Percentiles rank a stretch among this genome's conserved stretches.
phyloP scores from a whole-genome alignment of 2,329 filamentous ascomycete species.

The Xylariaceae sp. region DNA sequence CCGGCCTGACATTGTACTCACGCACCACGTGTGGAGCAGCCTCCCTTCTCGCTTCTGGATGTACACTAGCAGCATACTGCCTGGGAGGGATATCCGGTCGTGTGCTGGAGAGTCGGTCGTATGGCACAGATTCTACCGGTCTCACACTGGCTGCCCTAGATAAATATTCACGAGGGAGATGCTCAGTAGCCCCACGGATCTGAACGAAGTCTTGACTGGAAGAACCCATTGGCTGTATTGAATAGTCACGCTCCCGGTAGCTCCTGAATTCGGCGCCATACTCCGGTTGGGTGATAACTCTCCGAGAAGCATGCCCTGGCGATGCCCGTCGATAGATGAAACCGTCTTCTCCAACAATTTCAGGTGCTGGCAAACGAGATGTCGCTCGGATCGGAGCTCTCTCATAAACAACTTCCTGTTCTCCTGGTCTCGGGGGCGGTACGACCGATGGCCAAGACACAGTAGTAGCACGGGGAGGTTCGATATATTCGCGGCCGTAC shows the following conservation, averaged over 20 bases:
- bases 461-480: constrained; percentile 53
- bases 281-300: constrained; percentile 69
- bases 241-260: constrained; percentile 64
- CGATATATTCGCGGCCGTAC: constrained; percentile 78
- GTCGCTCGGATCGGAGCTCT: constrained; percentile 59
- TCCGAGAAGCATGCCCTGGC: constrained; percentile 57
- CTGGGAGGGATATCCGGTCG: constrained; percentile 49
- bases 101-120: constrained; percentile 51
- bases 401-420: constrained; percentile 70
- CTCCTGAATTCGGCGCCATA: constrained; percentile 58
- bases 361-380: constrained; percentile 55
- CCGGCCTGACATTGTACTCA: constrained; percentile 43
- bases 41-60: constrained; percentile 47
- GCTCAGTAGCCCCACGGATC: constrained; percentile 53
- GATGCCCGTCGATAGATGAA: constrained; percentile 58
- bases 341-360: constrained; percentile 56
- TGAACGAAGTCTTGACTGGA: constrained; percentile 55
- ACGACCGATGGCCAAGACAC: constrained; percentile 57
- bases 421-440: constrained; percentile 49
- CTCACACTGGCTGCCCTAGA: constrained; percentile 64
- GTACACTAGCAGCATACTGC: constrained; percentile 54
- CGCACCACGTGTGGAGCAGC: constrained; percentile 35
- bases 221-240: constrained; percentile 53
- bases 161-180: constrained; percentile 58
- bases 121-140: constrained; percentile 54